Evolutionary conservation across 768 basidiomycete species (phyloP).

Genomic region (Tubosaeta sp.): DNA sequence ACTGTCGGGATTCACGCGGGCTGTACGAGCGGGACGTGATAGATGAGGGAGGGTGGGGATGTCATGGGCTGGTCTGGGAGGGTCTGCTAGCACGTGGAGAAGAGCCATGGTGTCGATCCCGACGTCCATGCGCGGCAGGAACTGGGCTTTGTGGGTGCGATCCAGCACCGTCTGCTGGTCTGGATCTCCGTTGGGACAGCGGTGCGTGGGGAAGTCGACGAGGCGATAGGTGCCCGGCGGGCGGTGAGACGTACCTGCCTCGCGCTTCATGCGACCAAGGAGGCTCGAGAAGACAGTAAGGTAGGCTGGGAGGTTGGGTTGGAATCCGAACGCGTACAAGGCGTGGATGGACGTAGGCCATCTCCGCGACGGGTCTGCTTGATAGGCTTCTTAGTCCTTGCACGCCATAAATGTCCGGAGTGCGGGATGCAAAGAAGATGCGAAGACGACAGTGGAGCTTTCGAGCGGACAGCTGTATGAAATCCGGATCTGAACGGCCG

Average conservation of each 20-base stretch:
- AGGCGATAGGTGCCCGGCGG: slow-evolving; percentile 13
- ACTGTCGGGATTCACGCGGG: slow-evolving; percentile 8
- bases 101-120: slow-evolving; percentile 15
- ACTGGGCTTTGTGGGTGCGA: slow-evolving; percentile 8
- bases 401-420: slow-evolving; percentile 41
- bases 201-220: slow-evolving; percentile 21
- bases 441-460: slow-evolving; percentile 26
- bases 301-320: slow-evolving; percentile 36
- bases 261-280: slow-evolving; percentile 28
- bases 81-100: slow-evolving; percentile 20
- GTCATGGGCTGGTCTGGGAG: neutral
- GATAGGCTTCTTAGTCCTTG: slow-evolving; percentile 46
- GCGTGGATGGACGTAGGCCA: slow-evolving; percentile 39
- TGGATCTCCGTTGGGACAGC: slow-evolving; percentile 19
- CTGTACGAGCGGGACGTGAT: neutral
- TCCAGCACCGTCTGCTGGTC: slow-evolving; percentile 9
- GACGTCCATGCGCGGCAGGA: neutral
- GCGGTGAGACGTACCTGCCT: slow-evolving; percentile 5
- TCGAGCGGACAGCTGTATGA: slow-evolving; percentile 12
- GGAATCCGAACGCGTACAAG: slow-evolving; percentile 27
- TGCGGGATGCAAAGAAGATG: slow-evolving; percentile 37
- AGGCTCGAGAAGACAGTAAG: slow-evolving; percentile 38
- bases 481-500: too few species aligned
- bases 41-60: neutral
- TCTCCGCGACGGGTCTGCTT: too few species aligned